Conservation (phyloP, 352 stramenopile species). For the Aphanomyces euteiches region DNA sequence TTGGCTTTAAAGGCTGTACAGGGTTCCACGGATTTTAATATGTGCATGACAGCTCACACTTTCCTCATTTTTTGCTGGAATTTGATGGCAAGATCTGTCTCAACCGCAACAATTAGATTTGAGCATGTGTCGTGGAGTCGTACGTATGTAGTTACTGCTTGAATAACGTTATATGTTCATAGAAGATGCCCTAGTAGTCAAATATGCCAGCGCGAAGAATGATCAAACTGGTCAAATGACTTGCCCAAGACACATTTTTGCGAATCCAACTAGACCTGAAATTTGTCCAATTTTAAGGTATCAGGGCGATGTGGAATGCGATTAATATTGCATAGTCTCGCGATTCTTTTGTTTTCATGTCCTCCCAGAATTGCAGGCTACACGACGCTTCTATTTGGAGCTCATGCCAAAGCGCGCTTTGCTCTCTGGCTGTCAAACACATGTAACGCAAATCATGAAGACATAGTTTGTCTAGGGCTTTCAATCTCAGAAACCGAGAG, state of each 20-base stretch:
- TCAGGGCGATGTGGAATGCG: background rate
- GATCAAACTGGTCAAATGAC: constrained; percentile 12
- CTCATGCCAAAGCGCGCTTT: background rate
- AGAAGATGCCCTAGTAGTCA: background rate
- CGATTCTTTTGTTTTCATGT: background rate
- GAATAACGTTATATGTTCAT: background rate
- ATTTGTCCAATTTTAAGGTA: constrained; percentile 21
- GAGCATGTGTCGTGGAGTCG: constrained; percentile 10
- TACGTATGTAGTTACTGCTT: background rate
- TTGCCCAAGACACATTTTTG: background rate
- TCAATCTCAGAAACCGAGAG: background rate
- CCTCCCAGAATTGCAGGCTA: background rate
- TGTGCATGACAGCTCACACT: background rate
- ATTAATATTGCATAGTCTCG: background rate
- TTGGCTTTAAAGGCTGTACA: background rate
- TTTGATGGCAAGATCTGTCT: constrained; percentile 5
- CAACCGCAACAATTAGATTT: constrained; percentile 10
- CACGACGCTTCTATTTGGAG: background rate
- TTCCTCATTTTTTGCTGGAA: constrained; percentile 8
- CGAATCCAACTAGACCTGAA: background rate
- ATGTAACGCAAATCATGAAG: background rate
- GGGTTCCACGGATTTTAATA: background rate
- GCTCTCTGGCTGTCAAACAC: background rate
- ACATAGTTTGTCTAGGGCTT: background rate
- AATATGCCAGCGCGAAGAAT: constrained; percentile 5